These are phyloP conservation scores for Immersiporthe knoxdaviesiana DNA, from an alignment of 2,329 filamentous ascomycete species.

Conservation along the genomic window DNA sequence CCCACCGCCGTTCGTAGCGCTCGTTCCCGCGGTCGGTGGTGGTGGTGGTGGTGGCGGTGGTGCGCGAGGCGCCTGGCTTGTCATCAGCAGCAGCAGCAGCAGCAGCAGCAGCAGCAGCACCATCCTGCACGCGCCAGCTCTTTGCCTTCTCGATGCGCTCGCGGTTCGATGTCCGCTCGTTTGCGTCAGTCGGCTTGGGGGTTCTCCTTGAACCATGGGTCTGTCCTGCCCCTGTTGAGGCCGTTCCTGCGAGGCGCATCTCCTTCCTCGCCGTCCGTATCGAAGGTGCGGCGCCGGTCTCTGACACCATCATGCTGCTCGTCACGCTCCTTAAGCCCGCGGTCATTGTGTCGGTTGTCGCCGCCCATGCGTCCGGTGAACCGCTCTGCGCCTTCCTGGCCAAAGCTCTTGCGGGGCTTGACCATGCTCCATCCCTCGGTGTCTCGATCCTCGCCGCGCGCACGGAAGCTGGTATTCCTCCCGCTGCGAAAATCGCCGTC, in stretches of 20 bases:
- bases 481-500: constrained; percentile 54
- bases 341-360: constrained; percentile 48
- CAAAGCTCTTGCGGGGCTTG: constrained; percentile 74
- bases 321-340: constrained; percentile 56
- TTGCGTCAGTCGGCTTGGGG: constrained; percentile 40
- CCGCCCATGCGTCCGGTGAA: constrained; percentile 69
- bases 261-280: constrained; percentile 55
- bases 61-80: constrained; percentile 38
- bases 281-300: constrained; percentile 54
- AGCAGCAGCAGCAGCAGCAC: no score
- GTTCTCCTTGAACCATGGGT: constrained; percentile 72
- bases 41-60: no score
- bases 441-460: constrained; percentile 63
- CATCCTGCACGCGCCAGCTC: constrained; percentile 63
- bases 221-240: constrained; percentile 66
- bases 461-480: constrained; percentile 52
- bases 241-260: constrained; percentile 67
- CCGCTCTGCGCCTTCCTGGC: constrained; percentile 71
- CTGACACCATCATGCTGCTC: constrained; percentile 59
- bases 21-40: constrained; percentile 65
- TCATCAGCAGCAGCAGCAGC: constrained; percentile 47
- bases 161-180: constrained; percentile 45
- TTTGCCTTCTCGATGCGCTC: constrained; percentile 62
- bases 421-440: constrained; percentile 75
- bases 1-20: constrained; percentile 56